Percentiles rank a stretch among this genome's conserved stretches.
These are phyloP conservation scores for Arthroderma sp. DNA, from an alignment of 2,329 filamentous ascomycete species.

Conservation along the genomic window DNA sequence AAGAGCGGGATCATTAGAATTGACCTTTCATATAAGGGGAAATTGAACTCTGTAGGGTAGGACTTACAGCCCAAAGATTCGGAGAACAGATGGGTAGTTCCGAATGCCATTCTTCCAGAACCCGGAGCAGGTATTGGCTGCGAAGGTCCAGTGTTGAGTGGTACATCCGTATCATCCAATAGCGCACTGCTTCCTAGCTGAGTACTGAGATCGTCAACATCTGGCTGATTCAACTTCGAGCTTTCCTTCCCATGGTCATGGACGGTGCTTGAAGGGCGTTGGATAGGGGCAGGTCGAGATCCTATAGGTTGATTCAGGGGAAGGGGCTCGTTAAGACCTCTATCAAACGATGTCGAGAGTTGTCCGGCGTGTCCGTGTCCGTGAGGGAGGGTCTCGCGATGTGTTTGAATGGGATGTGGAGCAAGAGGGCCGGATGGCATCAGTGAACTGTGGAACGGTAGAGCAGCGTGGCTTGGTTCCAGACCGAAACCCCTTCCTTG, in stretches of 20 bases:
- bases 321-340: slow-evolving; percentile 47
- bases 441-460: slow-evolving; percentile 33
- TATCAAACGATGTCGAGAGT: slow-evolving; percentile 52
- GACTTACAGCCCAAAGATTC: slow-evolving; percentile 33
- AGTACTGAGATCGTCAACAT: slow-evolving; percentile 60
- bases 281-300: slow-evolving; percentile 72
- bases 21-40: slow-evolving; percentile 5
- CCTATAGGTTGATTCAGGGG: slow-evolving; percentile 56
- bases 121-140: slow-evolving; percentile 33
- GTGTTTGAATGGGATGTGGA: slow-evolving; percentile 20
- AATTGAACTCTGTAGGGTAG: neutral
- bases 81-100: slow-evolving; percentile 31
- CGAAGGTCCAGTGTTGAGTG: slow-evolving; percentile 42
- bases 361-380: slow-evolving; percentile 56
- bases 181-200: slow-evolving; percentile 86
- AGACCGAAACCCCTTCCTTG: slow-evolving; percentile 45
- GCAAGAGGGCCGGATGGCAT: slow-evolving; percentile 30
- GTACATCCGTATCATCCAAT: slow-evolving; percentile 59
- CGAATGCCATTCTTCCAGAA: slow-evolving; percentile 33
- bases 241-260: slow-evolving; percentile 35
- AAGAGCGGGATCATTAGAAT: slow-evolving; percentile 16
- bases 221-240: slow-evolving; percentile 36
- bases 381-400: slow-evolving; percentile 34
- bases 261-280: slow-evolving; percentile 64
- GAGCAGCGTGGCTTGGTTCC: slow-evolving; percentile 33